Base-by-base conservation (phyloP, 768 basidiomycete genomes). In the Lentinula guzmanii region DNA sequence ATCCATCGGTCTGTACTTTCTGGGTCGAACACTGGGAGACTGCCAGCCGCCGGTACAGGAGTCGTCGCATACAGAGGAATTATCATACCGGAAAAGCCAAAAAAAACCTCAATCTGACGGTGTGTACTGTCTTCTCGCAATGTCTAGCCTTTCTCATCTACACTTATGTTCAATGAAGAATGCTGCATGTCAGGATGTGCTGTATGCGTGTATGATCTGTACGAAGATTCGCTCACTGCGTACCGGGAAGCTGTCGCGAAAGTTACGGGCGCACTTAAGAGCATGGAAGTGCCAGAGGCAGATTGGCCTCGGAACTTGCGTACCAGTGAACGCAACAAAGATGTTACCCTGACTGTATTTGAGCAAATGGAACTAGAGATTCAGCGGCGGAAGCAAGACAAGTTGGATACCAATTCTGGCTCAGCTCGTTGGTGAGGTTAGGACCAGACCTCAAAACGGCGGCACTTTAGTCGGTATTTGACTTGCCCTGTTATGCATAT, bases 121-220 rank as follows among this genome's bases (percentile, higher is more conserved):
- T 87, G 64, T 28, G 81, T 70, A 10, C 31, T 5, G 11, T n/a
- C 28, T 13, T 56, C n/a, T 53, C 53, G 35, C 39, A 15, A 35
- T 55, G 37, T 24, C 33, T 43, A 56, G 24, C 61, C 16, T 39
- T n/a, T 24, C 48, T 34, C 57, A 53, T 53, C 13, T 10, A 31
- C 4, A 28, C 15, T 28, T 0, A 4, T 48, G 43, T 42, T 42
- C 42, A 21, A 43, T 4, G 9, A 65, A 94, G 93, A 94, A 72
- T 95, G 93, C 72, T 96, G 93, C 76, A 95, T 95, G 93, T 93
- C 92, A 2, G 91, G 91, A 34, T 96, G 94, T 68, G 90, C 93
- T 0, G 74, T 95, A n/a, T 95, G 94, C 71, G 89, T 95, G 7
- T 91, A 95, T 73, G 92, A 93, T 66, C 71, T 94, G 28, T 93